phyloP scores from a whole-genome alignment of 2,329 filamentous ascomycete genomes.

The Coniochaeta pulveracea region DNA sequence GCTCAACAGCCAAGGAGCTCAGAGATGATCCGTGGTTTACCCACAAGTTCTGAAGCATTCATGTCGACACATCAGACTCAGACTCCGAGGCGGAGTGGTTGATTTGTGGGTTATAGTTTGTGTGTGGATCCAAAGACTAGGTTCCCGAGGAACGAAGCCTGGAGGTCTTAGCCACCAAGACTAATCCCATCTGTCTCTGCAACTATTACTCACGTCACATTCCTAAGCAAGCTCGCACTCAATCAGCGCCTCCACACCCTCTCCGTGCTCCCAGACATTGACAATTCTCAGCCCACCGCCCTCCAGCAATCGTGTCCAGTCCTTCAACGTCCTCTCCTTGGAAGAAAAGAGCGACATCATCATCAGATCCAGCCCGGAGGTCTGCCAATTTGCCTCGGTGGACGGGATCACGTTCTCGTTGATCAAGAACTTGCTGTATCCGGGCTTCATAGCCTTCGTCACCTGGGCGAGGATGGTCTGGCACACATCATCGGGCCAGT shows the following conservation, averaged over 20 bases:
- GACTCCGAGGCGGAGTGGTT: no score
- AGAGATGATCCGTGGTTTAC: slow-evolving; percentile 7
- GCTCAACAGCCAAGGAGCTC: slow-evolving; percentile 7
- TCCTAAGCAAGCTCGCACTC: slow-evolving; percentile 4
- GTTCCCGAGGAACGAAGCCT: no score
- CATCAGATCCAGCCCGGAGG: slow-evolving; percentile 16
- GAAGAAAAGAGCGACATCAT: slow-evolving; percentile 15
- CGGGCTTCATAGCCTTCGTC: slow-evolving; percentile 17
- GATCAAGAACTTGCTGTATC: slow-evolving; percentile 21
- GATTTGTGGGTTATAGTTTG: no score
- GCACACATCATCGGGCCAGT: slow-evolving; percentile 17
- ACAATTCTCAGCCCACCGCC: slow-evolving; percentile 2
- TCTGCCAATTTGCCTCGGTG: slow-evolving; percentile 17
- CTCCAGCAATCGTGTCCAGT: slow-evolving; percentile 6
- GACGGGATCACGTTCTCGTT: slow-evolving; percentile 20
- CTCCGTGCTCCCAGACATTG: slow-evolving; percentile 3
- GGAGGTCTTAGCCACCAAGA: no score
- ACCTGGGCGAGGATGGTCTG: slow-evolving; percentile 15
- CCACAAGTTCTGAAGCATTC: no score
- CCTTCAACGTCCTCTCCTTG: slow-evolving; percentile 4
- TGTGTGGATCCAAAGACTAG: no score
- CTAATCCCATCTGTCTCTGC: no score
- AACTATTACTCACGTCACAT: no score
- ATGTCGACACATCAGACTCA: no score
- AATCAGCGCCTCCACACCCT: slow-evolving; percentile 1